These are phyloP conservation scores for Phialemoniopsis sp. DNA, from an alignment of 2,329 filamentous ascomycete species.

Conservation along the genomic window DNA sequence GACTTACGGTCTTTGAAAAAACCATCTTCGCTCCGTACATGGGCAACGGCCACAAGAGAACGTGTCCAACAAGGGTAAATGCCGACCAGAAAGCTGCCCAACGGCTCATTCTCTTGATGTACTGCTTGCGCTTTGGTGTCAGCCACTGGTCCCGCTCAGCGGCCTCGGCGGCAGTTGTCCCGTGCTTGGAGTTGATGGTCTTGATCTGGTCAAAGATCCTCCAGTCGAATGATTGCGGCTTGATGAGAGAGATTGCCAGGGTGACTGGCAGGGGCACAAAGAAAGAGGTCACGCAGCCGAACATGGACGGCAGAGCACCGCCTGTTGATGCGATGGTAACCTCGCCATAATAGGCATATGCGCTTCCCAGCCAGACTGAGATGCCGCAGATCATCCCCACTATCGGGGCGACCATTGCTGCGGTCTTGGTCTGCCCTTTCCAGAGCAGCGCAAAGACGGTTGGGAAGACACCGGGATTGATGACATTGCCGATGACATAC, in stretches of 20 bases:
- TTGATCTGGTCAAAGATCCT: slow-evolving; percentile 39
- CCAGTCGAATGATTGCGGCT: slow-evolving; percentile 26
- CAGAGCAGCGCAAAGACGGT: slow-evolving; percentile 37
- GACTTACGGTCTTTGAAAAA: slow-evolving; percentile 36
- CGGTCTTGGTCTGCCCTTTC: slow-evolving; percentile 37
- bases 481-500: slow-evolving; percentile 19
- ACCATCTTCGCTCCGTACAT: slow-evolving; percentile 44
- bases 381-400: slow-evolving; percentile 37
- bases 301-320: slow-evolving; percentile 33
- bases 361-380: slow-evolving; percentile 36
- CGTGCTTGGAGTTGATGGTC: slow-evolving; percentile 30
- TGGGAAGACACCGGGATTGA: slow-evolving; percentile 33
- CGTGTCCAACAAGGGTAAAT: slow-evolving; percentile 36
- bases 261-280: slow-evolving; percentile 42
- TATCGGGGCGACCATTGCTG: slow-evolving; percentile 26
- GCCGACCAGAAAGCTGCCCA: slow-evolving; percentile 25
- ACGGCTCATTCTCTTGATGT: neutral
- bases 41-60: slow-evolving; percentile 44
- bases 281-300: slow-evolving; percentile 37
- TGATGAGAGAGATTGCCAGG: slow-evolving; percentile 34
- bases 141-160: neutral
- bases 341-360: slow-evolving; percentile 29
- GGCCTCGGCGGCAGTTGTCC: slow-evolving; percentile 9
- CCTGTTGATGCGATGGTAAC: slow-evolving; percentile 35
- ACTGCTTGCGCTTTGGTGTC: slow-evolving; percentile 2